Evolutionary conservation across 2,329 filamentous ascomycete genomes (phyloP).

Genomic region (Rhytidhysteron rufulum): DNA sequence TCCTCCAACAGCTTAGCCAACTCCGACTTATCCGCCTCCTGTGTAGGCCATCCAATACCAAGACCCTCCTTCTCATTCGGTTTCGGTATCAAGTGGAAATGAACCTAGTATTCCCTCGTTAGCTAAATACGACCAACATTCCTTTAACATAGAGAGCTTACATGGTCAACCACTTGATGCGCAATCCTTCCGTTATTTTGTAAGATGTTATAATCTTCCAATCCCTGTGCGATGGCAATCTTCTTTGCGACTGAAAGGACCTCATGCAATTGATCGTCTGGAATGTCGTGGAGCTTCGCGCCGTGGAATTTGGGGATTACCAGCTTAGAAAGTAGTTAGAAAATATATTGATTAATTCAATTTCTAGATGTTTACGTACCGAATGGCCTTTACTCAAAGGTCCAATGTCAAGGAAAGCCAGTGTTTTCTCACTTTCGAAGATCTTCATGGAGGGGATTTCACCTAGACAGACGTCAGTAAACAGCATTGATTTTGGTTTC

Average conservation of each 20-base stretch:
- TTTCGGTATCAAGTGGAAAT: constrained; percentile 98
- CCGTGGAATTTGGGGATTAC: constrained; percentile 96
- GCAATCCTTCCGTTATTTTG: constrained; percentile 94
- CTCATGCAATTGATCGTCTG: constrained; percentile 80
- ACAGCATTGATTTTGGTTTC: constrained; percentile 2
- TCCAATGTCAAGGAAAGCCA: constrained; percentile 95
- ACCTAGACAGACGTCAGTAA: constrained; percentile 49
- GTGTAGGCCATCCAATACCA: constrained; percentile 73
- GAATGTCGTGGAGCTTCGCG: constrained; percentile 85
- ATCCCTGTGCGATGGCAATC: constrained; percentile 71
- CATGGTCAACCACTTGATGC: constrained; percentile 90
- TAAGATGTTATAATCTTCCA: constrained; percentile 82
- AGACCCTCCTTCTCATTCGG: constrained; percentile 79
- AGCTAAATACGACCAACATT: not conserved
- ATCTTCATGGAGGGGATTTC: constrained; percentile 97
- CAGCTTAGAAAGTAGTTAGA: constrained; percentile 55
- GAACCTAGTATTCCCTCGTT: constrained; percentile 54
- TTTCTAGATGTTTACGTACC: constrained; percentile 49
- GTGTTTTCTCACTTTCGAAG: constrained; percentile 86
- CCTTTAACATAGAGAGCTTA: constrained; percentile 46
- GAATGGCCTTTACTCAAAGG: constrained; percentile 86
- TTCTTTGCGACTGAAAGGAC: constrained; percentile 85
- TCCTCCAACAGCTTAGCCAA: constrained; percentile 77
- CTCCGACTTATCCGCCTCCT: constrained; percentile 73
- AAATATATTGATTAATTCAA: not conserved